Evolutionary conservation across 192 early-diverging fungal species (phyloP).

Genomic region (Phlyctochytrium bullatum): DNA sequence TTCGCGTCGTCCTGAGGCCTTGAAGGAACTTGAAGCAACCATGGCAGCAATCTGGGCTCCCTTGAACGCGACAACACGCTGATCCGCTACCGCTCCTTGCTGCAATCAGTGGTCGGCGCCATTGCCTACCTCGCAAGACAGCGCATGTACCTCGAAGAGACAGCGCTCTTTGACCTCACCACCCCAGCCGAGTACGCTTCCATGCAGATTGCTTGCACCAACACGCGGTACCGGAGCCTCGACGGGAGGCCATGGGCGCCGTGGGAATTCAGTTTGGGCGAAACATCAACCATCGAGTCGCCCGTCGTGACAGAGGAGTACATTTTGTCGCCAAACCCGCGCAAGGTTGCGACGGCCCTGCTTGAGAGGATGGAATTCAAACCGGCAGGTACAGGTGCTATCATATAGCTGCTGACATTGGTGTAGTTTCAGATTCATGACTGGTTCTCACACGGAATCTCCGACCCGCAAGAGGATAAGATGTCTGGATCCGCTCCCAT

Average conservation of each 20-base stretch:
- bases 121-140: neutral
- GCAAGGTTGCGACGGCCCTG: neutral
- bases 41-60: too few relatives aligned
- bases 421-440: conserved; percentile 39
- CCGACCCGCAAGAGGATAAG: neutral
- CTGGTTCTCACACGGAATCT: conserved; percentile 20
- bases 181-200: neutral
- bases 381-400: neutral
- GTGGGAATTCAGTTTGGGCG: neutral
- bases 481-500: conserved; percentile 10
- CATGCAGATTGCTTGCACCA: neutral
- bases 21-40: too few relatives aligned
- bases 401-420: neutral
- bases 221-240: neutral
- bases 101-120: neutral
- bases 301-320: neutral
- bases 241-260: conserved; percentile 2
- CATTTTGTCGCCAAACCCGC: neutral
- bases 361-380: neutral
- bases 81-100: too few relatives aligned
- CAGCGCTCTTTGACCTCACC: conserved; percentile 1
- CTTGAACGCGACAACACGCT: too few relatives aligned
- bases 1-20: too few relatives aligned
- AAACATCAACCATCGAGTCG: neutral
- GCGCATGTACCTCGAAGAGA: neutral